Percentiles rank a stretch among this genome's conserved stretches.
Evolutionary conservation across 352 stramenopile species (phyloP).

Genomic region (Pythium folliculosum): DNA sequence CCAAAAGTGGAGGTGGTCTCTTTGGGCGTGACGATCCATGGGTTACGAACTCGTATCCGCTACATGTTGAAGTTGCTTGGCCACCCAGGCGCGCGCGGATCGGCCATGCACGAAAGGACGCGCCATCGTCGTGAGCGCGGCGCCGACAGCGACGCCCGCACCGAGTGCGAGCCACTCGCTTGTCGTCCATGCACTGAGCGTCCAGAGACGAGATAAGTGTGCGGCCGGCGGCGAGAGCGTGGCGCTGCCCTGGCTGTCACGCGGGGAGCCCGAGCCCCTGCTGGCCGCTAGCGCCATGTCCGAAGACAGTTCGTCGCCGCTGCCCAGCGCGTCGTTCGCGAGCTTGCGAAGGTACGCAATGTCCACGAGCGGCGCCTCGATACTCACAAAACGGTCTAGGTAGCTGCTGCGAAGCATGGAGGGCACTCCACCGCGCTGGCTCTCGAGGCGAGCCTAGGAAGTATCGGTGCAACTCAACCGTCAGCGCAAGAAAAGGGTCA

Average conservation of each 20-base stretch:
- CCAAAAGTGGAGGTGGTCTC: not conserved
- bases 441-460: conserved; percentile 22
- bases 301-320: conserved; percentile 4
- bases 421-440: conserved; percentile 1
- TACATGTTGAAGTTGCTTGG: conserved; percentile 22
- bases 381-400: conserved; percentile 10
- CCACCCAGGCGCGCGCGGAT: conserved; percentile 3
- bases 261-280: conserved; percentile 2
- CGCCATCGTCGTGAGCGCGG: not conserved
- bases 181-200: not conserved
- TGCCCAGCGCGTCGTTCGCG: conserved; percentile 8
- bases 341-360: conserved; percentile 13
- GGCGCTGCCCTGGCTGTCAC: not conserved
- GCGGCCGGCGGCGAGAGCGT: not conserved
- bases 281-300: not conserved
- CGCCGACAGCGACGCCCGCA: conserved; percentile 20
- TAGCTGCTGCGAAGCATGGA: conserved; percentile 5
- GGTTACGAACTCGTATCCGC: conserved; percentile 16
- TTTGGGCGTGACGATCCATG: not conserved
- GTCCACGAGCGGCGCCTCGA: conserved; percentile 14
- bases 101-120: conserved; percentile 14
- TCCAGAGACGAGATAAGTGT: not conserved
- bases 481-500: not conserved
- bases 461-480: no score
- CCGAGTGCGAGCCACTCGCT: conserved; percentile 29